Evolutionary conservation across 371 early-diverging fungal species (phyloP).

Genomic region (Lichtheimia ramosa): DNA sequence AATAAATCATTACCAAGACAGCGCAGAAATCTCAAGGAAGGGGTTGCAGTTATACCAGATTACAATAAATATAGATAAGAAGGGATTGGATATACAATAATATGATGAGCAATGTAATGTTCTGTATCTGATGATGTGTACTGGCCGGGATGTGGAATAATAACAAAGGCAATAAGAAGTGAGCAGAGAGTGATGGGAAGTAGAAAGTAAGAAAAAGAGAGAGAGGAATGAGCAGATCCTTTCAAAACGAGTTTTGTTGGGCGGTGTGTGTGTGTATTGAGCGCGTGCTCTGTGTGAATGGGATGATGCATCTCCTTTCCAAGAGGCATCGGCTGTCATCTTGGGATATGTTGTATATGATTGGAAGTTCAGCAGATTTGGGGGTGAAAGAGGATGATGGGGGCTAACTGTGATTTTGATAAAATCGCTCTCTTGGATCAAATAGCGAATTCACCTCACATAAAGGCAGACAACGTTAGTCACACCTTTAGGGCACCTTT

Average conservation of each 20-base stretch:
- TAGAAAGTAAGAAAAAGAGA: conserved; percentile 6
- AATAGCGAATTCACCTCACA: conserved; percentile 12
- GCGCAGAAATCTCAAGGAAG: conserved; percentile 1
- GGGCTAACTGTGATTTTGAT: not conserved
- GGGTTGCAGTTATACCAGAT: not conserved
- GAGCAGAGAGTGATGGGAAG: not conserved
- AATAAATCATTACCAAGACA: conserved; percentile 11
- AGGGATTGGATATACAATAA: not conserved
- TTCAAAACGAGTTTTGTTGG: not conserved
- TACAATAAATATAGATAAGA: not conserved
- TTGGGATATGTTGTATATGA: no score
- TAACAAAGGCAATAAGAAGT: not conserved
- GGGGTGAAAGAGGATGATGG: not conserved
- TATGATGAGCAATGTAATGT: not conserved
- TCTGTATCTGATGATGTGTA: not conserved
- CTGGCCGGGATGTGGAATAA: not conserved
- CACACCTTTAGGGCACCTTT: conserved; percentile 7
- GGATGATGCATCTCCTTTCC: conserved; percentile 11
- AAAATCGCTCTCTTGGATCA: not conserved
- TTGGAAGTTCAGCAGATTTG: not conserved
- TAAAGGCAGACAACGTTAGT: conserved; percentile 1
- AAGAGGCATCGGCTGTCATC: conserved; percentile 3
- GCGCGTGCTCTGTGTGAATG: no score
- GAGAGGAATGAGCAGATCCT: conserved; percentile 5
- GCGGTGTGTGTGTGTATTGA: not conserved